These are phyloP conservation scores for Parachaetomium inaequale DNA, from an alignment of 495 filamentous ascomycete species.

Conservation along the genomic window DNA sequence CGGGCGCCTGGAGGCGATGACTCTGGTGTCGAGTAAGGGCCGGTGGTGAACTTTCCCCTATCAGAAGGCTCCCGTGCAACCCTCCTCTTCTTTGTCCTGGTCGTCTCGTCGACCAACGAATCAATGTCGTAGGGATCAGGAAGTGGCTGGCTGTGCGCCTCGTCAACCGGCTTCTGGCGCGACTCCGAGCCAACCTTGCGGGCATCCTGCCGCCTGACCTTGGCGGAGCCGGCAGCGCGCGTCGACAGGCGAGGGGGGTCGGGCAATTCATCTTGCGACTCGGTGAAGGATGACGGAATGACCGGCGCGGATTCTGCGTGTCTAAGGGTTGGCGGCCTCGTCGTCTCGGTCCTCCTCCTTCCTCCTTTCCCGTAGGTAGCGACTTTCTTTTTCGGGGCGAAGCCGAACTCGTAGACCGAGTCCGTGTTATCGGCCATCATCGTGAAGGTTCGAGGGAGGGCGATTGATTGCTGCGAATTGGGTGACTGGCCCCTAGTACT, in stretches of 20 bases:
- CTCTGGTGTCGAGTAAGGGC: constrained; percentile 31
- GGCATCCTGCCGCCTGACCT: constrained; percentile 6
- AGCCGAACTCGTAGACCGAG: constrained; percentile 35
- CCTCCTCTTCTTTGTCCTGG: constrained; percentile 28
- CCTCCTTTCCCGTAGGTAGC: constrained; percentile 42
- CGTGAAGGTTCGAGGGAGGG: neutral
- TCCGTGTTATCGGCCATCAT: constrained; percentile 37
- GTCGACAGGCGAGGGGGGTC: constrained; percentile 19
- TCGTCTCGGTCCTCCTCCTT: constrained; percentile 30
- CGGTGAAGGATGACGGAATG: constrained; percentile 12
- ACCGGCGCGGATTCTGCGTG: constrained; percentile 20
- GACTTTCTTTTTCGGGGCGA: constrained; percentile 33
- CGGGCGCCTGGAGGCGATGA: constrained; percentile 23
- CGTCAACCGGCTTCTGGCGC: constrained; percentile 11
- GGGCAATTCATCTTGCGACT: constrained; percentile 20
- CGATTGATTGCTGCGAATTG: neutral
- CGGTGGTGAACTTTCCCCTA: constrained; percentile 18
- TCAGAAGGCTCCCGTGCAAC: constrained; percentile 27
- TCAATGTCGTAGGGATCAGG: constrained; percentile 19
- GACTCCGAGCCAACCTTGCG: constrained; percentile 9
- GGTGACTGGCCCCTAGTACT: neutral
- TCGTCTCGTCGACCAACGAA: constrained; percentile 18
- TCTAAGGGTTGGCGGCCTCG: constrained; percentile 15
- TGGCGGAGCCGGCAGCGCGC: constrained; percentile 10
- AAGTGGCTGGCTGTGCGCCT: constrained; percentile 32